Evolutionary conservation across 2,329 filamentous ascomycete species (phyloP).

Genomic region (Colletotrichum melonis): DNA sequence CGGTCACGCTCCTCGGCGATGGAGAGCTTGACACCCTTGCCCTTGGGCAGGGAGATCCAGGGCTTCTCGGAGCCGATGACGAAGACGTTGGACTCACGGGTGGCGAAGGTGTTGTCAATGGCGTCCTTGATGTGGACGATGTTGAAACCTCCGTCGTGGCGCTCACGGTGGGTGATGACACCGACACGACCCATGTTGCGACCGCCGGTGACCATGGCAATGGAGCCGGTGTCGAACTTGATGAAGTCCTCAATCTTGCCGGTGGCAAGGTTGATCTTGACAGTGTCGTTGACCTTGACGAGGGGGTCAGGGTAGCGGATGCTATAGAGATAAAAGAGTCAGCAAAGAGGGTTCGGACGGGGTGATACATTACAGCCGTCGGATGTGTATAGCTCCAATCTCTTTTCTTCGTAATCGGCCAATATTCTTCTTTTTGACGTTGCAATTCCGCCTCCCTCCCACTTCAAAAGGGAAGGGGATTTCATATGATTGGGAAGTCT

Average conservation of each 20-base stretch:
- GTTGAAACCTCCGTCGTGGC: conserved; percentile 99
- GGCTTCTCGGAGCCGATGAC: conserved; percentile 99
- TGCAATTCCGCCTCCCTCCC: conserved; percentile 31
- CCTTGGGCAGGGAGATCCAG: conserved; percentile 99
- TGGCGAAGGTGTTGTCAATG: conserved; percentile 99
- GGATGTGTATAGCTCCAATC: conserved; percentile 50
- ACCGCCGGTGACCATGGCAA: conserved; percentile 99
- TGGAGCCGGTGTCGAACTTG: conserved; percentile 98
- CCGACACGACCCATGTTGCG: conserved; percentile 99
- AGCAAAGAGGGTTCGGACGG: conserved; percentile 48
- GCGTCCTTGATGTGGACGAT: conserved; percentile 99
- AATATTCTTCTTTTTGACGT: conserved; percentile 28
- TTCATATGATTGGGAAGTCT: conserved; percentile 18
- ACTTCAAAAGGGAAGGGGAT: neutral
- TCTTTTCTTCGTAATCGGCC: conserved; percentile 32
- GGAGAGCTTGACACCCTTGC: conserved; percentile 99
- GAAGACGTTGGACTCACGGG: conserved; percentile 99
- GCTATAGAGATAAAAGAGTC: conserved; percentile 63
- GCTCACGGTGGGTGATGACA: conserved; percentile 99
- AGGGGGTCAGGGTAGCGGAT: conserved; percentile 98
- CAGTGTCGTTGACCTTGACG: conserved; percentile 99
- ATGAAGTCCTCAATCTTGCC: conserved; percentile 99
- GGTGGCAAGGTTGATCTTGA: conserved; percentile 97
- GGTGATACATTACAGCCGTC: conserved; percentile 64
- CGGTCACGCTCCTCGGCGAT: conserved; percentile 99